These are phyloP conservation scores for Huntiella savannae DNA, from an alignment of 2,329 filamentous ascomycete genomes.

Conservation along the genomic window DNA sequence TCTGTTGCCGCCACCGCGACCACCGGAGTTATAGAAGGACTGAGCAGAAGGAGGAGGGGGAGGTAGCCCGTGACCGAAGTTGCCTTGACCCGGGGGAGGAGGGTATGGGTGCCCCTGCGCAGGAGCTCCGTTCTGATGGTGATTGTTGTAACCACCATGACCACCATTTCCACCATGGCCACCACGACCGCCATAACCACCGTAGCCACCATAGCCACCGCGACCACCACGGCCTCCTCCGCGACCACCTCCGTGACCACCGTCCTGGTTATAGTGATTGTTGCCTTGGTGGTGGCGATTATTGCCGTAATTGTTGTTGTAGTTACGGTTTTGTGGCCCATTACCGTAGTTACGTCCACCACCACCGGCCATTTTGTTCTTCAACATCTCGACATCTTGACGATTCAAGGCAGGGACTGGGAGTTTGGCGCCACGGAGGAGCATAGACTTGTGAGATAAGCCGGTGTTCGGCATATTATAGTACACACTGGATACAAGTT, in stretches of 20 bases:
- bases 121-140: constrained; percentile 2
- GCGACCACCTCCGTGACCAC: constrained; percentile 19
- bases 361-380: constrained; percentile 38
- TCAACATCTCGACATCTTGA: constrained; percentile 55
- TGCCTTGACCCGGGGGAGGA: constrained; percentile 25
- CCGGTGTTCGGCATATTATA: constrained; percentile 62
- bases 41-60: constrained; percentile 22
- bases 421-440: constrained; percentile 65
- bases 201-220: background rate
- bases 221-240: constrained; percentile 2
- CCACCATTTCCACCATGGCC: constrained; percentile 1
- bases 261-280: constrained; percentile 20
- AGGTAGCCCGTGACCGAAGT: constrained; percentile 24
- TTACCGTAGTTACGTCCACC: constrained; percentile 54
- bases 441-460: constrained; percentile 78
- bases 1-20: constrained; percentile 9
- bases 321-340: constrained; percentile 27
- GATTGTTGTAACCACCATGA: constrained; percentile 12
- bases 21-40: constrained; percentile 9
- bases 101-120: constrained; percentile 20
- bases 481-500: constrained; percentile 41
- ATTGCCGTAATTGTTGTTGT: constrained; percentile 13
- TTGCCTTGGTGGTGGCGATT: constrained; percentile 5
- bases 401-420: constrained; percentile 53
- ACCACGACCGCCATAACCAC: constrained; percentile 1